phyloP scores from a whole-genome alignment of 139 green algal genomes.

The Asterochloris sp. region DNA sequence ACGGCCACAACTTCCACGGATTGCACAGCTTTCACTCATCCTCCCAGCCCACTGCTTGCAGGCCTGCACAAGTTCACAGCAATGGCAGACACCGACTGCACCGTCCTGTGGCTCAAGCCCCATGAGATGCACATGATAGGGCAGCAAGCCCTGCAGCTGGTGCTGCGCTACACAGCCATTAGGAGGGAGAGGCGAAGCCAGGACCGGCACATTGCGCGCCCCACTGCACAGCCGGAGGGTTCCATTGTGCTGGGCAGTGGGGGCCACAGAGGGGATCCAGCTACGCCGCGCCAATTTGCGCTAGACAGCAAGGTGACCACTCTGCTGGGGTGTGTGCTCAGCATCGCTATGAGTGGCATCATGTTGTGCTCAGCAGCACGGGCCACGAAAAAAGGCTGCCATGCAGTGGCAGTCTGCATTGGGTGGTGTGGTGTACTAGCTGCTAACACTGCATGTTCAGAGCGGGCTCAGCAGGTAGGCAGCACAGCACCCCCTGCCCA shows the following conservation, averaged over 20 bases:
- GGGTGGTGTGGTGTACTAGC: no score
- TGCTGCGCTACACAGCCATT: conserved; percentile 3
- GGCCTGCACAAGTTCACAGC: conserved; percentile 22
- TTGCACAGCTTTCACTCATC: no score
- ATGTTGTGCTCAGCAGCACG: neutral
- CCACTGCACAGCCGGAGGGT: no score
- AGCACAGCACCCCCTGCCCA: no score
- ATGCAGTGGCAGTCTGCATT: no score
- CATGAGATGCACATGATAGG: conserved; percentile 22
- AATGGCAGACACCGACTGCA: conserved; percentile 7
- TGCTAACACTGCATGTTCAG: no score
- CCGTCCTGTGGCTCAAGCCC: conserved; percentile 17
- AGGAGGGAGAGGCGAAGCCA: conserved; percentile 1
- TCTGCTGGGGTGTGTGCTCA: neutral
- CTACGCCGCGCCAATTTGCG: neutral
- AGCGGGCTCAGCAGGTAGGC: no score
- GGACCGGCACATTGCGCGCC: neutral
- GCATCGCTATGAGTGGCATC: neutral
- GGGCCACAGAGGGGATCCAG: neutral
- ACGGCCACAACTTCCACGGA: no score
- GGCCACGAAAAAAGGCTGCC: neutral
- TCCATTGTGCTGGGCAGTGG: no score
- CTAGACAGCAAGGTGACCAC: neutral
- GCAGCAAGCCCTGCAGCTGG: neutral
- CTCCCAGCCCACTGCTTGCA: neutral